Evolutionary conservation across 192 early-diverging fungal genomes (phyloP).

Genomic region (Lunasporangiospora selenospora): DNA sequence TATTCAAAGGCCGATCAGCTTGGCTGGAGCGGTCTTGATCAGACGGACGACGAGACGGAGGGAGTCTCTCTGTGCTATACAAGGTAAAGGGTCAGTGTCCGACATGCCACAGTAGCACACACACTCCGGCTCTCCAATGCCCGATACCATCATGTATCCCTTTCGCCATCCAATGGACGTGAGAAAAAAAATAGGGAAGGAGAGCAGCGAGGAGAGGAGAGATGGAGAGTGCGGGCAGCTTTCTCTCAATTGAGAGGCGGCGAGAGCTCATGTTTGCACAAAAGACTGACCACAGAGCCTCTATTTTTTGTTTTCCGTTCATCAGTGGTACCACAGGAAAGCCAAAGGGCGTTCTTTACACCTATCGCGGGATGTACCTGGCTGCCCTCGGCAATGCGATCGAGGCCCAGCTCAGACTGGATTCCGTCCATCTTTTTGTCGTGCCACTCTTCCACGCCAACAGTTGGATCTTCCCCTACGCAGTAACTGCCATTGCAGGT

Average conservation of each 20-base stretch:
- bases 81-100: too few species aligned
- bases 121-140: too few species aligned
- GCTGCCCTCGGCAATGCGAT: conserved; percentile 51
- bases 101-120: too few species aligned
- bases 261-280: too few species aligned
- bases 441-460: conserved; percentile 68
- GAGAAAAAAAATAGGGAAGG: too few species aligned
- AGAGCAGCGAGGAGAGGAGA: too few species aligned
- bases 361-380: conserved; percentile 63
- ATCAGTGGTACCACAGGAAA: conserved; percentile 65
- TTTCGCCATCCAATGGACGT: too few species aligned
- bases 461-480: conserved; percentile 46
- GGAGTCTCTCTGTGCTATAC: conserved; percentile 64
- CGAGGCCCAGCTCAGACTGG: conserved; percentile 49
- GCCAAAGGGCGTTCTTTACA: conserved; percentile 62
- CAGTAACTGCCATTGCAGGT: conserved; percentile 42
- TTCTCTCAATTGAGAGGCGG: too few species aligned
- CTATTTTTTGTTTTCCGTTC: too few species aligned
- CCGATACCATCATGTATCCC: too few species aligned
- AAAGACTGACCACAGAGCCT: too few species aligned
- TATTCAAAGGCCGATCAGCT: conserved; percentile 25
- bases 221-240: too few species aligned
- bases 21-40: conserved; percentile 53
- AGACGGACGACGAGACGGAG: conserved; percentile 53
- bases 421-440: conserved; percentile 59